Percentiles rank a stretch among this genome's conserved stretches.
Evolutionary conservation across 1,139 yeast genomes (phyloP).

Genomic region (Taphrina pruni): DNA sequence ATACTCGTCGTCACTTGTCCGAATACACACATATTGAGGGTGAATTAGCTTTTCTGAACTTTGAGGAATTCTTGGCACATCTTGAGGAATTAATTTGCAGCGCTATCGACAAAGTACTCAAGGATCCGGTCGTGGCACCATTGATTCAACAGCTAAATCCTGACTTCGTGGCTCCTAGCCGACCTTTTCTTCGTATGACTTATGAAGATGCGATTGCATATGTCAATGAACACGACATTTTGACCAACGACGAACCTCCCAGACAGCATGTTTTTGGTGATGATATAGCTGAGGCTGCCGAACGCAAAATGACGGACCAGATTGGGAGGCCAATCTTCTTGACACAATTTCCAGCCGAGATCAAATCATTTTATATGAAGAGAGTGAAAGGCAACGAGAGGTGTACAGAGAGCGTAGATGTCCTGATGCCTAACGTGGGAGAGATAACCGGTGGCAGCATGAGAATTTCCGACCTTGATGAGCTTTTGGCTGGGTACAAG

Average conservation of each 20-base stretch:
- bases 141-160: conserved; percentile 92
- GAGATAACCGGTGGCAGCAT: conserved; percentile 54
- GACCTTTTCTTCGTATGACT: conserved; percentile 90
- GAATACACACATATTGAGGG: conserved; percentile 98
- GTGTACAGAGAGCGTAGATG: conserved; percentile 97
- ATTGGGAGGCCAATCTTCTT: conserved; percentile 90
- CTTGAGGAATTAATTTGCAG: conserved; percentile 78
- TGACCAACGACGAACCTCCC: conserved; percentile 64
- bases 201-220: conserved; percentile 91
- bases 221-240: conserved; percentile 93
- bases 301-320: conserved; percentile 96
- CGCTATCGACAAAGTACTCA: conserved; percentile 74
- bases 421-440: conserved; percentile 97
- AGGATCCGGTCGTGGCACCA: conserved; percentile 91
- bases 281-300: conserved; percentile 99
- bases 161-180: conserved; percentile 74
- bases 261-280: conserved; percentile 93
- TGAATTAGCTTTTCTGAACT: conserved; percentile 83
- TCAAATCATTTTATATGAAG: conserved; percentile 97
- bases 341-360: conserved; percentile 93
- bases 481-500: conserved; percentile 84
- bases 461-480: conserved; percentile 87
- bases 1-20: conserved; percentile 96
- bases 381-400: conserved; percentile 87
- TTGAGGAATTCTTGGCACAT: conserved; percentile 84